Evolutionary conservation across 306 rosid species (phyloP), one percentile per base, ranked within the genome.

Genomic region (Astragalus glycyphyllos): DNA sequence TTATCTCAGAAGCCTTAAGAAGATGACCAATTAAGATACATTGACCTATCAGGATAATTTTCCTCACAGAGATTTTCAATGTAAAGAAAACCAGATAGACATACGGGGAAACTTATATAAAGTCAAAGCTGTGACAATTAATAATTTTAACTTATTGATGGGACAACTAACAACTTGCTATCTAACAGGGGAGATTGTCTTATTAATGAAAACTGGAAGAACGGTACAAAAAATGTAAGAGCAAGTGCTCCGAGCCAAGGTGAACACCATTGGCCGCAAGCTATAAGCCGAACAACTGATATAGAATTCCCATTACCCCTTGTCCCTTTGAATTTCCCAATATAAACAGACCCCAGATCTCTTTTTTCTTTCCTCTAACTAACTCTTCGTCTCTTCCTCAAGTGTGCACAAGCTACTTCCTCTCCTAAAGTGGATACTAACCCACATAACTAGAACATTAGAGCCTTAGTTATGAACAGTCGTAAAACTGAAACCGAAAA

Each of bases 1-100:
- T 55, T 15, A 40, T 68, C 67, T 56, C 32, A 20, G 11, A 58
- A 40, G 65, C 20, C 54, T 37, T 48, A 34, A 23, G 46, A 58
- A 64, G 64, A 69, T 45, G 13, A 49, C 72, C 41, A 58, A 31
- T 51, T 29, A 41, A 35, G 50, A 65, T 58, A 75, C 56, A 13
- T 41, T 15, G 61, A 70, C 38, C 72, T 3, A 58, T 11, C 34
- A 45, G 66, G 45, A 66, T 75, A 63, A 45, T 32, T 68, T 26
- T 11, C 9, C 42, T 59, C 49, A 37, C 8, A 53, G 29, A 57
- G 34, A 48, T 46, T 71, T 65, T 23, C 59, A 69, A 32, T 73
- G 61, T n/a, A 70, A 45, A 9, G 20, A 42, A 70, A 64, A 58
- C 51, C 13, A 44, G 5, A 51, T 14, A 54, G 14, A 56, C 41